These are phyloP conservation scores for Neurospora crassa DNA, from an alignment of 2,329 filamentous ascomycete genomes.

Conservation along the genomic window DNA sequence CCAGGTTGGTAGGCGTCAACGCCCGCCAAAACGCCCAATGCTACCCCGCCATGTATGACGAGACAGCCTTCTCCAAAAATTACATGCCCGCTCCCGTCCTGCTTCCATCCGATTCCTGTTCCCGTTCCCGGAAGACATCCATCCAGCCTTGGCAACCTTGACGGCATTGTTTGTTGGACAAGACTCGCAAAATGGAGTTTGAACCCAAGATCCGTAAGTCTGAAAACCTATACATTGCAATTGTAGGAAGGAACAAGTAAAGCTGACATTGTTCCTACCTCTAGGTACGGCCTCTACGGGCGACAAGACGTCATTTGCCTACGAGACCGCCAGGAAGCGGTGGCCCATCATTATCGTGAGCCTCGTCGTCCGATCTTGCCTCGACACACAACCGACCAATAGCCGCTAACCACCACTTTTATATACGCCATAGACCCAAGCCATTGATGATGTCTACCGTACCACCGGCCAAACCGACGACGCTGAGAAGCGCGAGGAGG, in stretches of 20 bases:
- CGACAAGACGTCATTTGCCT: conserved; percentile 81
- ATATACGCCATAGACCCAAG: conserved; percentile 56
- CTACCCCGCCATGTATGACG: not conserved
- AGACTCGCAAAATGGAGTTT: conserved; percentile 14
- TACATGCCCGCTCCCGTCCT: not conserved
- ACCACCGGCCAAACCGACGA: conserved; percentile 51
- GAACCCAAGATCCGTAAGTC: conserved; percentile 19
- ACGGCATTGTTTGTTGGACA: not conserved
- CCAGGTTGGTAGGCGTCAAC: not conserved
- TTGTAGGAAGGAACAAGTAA: not conserved
- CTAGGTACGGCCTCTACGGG: conserved; percentile 70
- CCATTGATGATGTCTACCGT: conserved; percentile 90
- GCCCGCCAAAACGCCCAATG: not conserved
- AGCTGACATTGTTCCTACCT: not conserved
- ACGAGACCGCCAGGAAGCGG: conserved; percentile 70
- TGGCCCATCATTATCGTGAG: conserved; percentile 89
- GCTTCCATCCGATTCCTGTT: not conserved
- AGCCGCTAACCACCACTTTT: not conserved
- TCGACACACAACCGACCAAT: not conserved
- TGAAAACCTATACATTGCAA: not conserved
- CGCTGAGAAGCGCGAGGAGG: conserved; percentile 60
- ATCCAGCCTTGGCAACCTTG: not conserved
- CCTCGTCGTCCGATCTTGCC: conserved; percentile 5
- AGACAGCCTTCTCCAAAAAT: not conserved
- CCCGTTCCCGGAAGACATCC: not conserved